phyloP scores from a whole-genome alignment of 2,329 filamentous ascomycete genomes.

The Epichloe sp. region DNA sequence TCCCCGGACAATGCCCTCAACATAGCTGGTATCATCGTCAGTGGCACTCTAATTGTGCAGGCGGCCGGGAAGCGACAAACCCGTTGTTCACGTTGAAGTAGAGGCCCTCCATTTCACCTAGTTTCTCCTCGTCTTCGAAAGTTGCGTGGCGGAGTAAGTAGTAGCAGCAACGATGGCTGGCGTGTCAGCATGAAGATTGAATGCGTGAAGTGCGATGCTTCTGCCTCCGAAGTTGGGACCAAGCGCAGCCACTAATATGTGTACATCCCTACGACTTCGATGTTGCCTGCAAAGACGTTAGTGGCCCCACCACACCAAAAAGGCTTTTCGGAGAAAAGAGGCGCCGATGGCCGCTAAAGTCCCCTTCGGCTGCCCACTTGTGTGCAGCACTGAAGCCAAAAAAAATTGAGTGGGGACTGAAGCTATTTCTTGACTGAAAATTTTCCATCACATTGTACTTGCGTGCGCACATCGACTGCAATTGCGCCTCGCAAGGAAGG shows the following conservation, averaged over 20 bases:
- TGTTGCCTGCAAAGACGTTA: slow-evolving; percentile 7
- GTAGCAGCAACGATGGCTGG: background rate
- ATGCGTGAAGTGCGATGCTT: background rate
- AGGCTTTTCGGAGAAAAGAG: slow-evolving; percentile 13
- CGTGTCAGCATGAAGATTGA: background rate
- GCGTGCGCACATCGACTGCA: slow-evolving; percentile 22
- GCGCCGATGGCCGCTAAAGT: slow-evolving; percentile 10
- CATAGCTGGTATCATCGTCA: slow-evolving; percentile 50
- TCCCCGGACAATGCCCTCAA: slow-evolving; percentile 93
- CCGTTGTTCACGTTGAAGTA: slow-evolving; percentile 92
- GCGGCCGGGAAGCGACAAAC: slow-evolving; percentile 32
- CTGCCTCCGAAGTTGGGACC: background rate
- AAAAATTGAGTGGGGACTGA: slow-evolving; percentile 24
- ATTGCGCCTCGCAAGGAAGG: slow-evolving; percentile 25
- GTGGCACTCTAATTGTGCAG: slow-evolving; percentile 12
- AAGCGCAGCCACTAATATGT: background rate
- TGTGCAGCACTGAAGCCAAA: slow-evolving; percentile 20
- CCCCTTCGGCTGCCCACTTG: slow-evolving; percentile 12
- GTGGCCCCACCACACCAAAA: slow-evolving; percentile 3
- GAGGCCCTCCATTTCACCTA: slow-evolving; percentile 64
- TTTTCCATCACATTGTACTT: slow-evolving; percentile 26
- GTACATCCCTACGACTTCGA: background rate
- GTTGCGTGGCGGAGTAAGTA: background rate
- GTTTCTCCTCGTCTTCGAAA: background rate
- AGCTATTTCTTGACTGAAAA: slow-evolving; percentile 27